Percentiles rank a stretch among this genome's conserved stretches.
Conservation (phyloP, 257 asterid genomes). For the Nyctanthes arbortristis region DNA sequence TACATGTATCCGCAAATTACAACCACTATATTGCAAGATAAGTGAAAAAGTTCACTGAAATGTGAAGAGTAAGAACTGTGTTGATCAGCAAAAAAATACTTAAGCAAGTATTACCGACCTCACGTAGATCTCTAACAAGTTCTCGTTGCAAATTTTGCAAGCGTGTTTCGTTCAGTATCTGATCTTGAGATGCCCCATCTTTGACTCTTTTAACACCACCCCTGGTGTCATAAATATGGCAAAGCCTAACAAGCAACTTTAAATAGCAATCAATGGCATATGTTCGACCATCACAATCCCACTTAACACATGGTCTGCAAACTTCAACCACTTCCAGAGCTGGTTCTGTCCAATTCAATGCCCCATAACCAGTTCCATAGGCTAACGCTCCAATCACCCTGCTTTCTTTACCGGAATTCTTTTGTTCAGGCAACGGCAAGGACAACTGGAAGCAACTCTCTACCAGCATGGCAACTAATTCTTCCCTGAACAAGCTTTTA, state of each 20-base stretch:
- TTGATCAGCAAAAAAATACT: background rate
- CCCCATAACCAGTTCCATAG: conserved; percentile 95
- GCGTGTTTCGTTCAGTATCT: conserved; percentile 84
- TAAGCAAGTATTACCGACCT: conserved; percentile 52
- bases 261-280: conserved; percentile 92
- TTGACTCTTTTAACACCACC: conserved; percentile 91
- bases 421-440: conserved; percentile 82
- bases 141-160: conserved; percentile 81
- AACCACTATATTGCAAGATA: background rate
- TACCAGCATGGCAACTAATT: conserved; percentile 83
- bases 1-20: background rate
- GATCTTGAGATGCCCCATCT: conserved; percentile 95
- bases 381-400: conserved; percentile 94
- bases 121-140: conserved; percentile 76
- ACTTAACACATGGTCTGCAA: conserved; percentile 83
- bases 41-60: background rate
- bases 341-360: conserved; percentile 90
- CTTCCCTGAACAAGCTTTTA: conserved; percentile 88
- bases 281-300: conserved; percentile 94
- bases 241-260: conserved; percentile 83
- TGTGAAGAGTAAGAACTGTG: background rate
- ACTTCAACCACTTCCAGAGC: conserved; percentile 95
- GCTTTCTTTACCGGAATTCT: conserved; percentile 79
- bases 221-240: conserved; percentile 86
- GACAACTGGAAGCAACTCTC: conserved; percentile 96